Evolutionary conservation across 805 yeast genomes (phyloP).

Genomic region (Priceomyces medius): DNA sequence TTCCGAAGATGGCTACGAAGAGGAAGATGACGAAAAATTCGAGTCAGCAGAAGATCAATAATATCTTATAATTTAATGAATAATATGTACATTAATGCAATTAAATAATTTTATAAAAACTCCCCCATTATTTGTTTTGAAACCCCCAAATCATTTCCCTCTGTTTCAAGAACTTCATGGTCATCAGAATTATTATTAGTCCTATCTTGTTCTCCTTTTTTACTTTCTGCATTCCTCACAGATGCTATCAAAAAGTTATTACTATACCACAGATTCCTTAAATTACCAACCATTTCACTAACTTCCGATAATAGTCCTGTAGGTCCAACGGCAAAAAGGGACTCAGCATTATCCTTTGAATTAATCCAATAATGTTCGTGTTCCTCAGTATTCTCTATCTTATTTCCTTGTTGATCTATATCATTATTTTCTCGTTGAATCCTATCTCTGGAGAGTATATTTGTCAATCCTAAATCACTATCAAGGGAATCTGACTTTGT

Average conservation of each 20-base stretch:
- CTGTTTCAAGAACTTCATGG: conserved; percentile 7
- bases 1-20: conserved; percentile 21
- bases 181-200: neutral
- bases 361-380: conserved; percentile 54
- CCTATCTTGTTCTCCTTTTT: conserved; percentile 1
- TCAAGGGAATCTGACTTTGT: conserved; percentile 22
- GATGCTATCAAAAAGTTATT: conserved; percentile 4
- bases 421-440: conserved; percentile 35
- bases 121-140: conserved; percentile 20
- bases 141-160: conserved; percentile 13
- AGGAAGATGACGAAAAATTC: conserved; percentile 14
- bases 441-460: conserved; percentile 33
- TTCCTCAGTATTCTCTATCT: conserved; percentile 13
- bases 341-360: conserved; percentile 35
- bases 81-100: conserved; percentile 6
- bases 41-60: conserved; percentile 10
- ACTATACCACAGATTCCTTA: conserved; percentile 37
- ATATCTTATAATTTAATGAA: conserved; percentile 1
- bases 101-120: conserved; percentile 14
- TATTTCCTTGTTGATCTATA: conserved; percentile 24
- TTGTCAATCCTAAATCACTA: conserved; percentile 25
- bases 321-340: conserved; percentile 58
- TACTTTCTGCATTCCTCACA: conserved; percentile 1
- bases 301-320: conserved; percentile 68
- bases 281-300: conserved; percentile 54